A percentile compares a stretch with the other conserved stretches of the same genome.
Conservation (phyloP, 73 alveolate species). For the Vitrella brassicaformis region DNA sequence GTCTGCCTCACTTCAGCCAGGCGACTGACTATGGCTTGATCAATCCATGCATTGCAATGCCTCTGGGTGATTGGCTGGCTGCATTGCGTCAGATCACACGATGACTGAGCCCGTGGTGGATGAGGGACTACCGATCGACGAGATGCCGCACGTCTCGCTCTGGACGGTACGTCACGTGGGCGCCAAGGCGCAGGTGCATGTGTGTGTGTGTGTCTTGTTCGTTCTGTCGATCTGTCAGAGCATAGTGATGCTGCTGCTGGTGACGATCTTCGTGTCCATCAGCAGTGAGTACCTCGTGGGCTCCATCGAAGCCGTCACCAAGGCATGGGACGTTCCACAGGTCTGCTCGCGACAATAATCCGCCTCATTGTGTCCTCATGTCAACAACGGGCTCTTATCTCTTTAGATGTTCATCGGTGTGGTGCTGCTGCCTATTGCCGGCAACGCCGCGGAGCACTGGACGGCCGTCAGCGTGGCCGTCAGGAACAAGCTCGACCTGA, state of each 20-base stretch:
- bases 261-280: slow-evolving; percentile 6
- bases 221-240: no score
- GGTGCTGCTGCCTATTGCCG: slow-evolving; percentile 24
- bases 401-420: slow-evolving; percentile 19
- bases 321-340: slow-evolving; percentile 16
- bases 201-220: no score
- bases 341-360: not conserved
- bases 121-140: not conserved
- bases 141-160: not conserved
- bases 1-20: no score
- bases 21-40: no score
- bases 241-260: not conserved
- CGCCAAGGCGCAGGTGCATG: no score
- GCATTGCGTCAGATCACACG: not conserved
- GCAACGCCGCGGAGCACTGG: slow-evolving; percentile 24
- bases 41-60: no score
- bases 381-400: no score
- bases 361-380: no score
- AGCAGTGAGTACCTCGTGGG: slow-evolving; percentile 14
- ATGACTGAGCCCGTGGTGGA: not conserved
- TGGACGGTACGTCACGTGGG: no score
- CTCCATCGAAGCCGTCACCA: slow-evolving; percentile 24
- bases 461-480: slow-evolving; percentile 8
- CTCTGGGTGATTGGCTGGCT: no score
- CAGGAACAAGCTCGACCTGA: slow-evolving; percentile 11